Evolutionary conservation across 2,329 filamentous ascomycete genomes (phyloP), one percentile per base, ranked within the genome.

Genomic region (Pseudodiploospora longispora): DNA sequence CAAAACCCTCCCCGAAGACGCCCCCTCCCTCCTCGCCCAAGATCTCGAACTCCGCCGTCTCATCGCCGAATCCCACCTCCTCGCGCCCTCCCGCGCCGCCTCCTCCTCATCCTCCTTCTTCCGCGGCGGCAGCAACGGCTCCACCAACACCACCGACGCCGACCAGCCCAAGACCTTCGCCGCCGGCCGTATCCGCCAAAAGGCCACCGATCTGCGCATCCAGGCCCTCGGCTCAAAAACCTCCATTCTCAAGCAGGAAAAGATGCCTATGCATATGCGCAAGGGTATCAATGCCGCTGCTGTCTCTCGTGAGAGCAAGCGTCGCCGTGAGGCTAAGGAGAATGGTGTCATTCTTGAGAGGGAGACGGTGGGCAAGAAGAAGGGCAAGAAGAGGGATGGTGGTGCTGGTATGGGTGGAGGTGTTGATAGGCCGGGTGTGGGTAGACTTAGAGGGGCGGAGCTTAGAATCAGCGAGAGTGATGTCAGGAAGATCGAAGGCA

Each of bases 41-140:
- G 93, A 97, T 63, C 80, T 95, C 43, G 90, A 87, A 34, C 80
- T 98, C 10, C 91, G 96, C 63, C 83, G 89, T 38, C 80, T 98
- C 35, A 80, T 98, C 46, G 77, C 83, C 54, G 93, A 98, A 72
- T 96, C 90, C 0, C 89, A 95, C 65, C 82, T 97, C 48, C 80
- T 97, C 46, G 50, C 57, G 9, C 57, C 62, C 10, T 69, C 76
- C 1, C 70, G 74, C 4, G 72, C 75, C 37, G 71, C 75, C 12
- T 58, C 63, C 47, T 59, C 61, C 49, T 56, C 61, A 37, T 58
- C 64, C 44, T 60, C 63, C 41, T 19, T 19, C 19, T 19, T 19
- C 19, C 19, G 19, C 19, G 19, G 19, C 19, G 19, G 19, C 19
- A 52, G 60, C 36, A 59, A 65, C 10, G 55, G 68, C 34, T 60